Conservation (phyloP, 768 basidiomycete genomes). For the Podaxis carcinomalis region DNA sequence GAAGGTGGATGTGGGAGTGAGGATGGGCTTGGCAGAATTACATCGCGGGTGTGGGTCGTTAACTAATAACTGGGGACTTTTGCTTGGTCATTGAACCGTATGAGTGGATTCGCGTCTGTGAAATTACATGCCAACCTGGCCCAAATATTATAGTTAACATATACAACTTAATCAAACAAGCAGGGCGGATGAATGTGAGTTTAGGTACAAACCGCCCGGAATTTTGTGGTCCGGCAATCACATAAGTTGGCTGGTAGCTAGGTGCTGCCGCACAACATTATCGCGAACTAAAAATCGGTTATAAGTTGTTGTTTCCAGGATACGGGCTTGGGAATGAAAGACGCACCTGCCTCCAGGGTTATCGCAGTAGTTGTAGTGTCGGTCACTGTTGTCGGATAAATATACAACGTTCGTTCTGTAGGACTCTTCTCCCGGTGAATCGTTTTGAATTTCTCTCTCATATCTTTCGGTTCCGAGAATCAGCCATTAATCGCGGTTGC, state of each 20-base stretch:
- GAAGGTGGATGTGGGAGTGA: neutral
- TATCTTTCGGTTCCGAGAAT: conserved; percentile 39
- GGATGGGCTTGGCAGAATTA: neutral
- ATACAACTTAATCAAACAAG: too few species aligned
- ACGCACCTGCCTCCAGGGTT: neutral
- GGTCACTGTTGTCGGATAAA: conserved; percentile 67
- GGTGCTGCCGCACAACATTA: conserved; percentile 55
- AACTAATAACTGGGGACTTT: neutral
- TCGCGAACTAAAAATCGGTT: conserved; percentile 40
- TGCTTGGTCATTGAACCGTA: neutral
- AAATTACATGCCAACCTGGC: too few species aligned
- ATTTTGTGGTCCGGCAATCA: conserved; percentile 17
- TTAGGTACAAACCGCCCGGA: too few species aligned
- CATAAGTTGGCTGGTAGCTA: conserved; percentile 49
- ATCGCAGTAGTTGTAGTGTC: conserved; percentile 31
- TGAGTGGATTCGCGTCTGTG: too few species aligned
- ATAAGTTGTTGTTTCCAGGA: neutral
- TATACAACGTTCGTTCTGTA: conserved; percentile 51
- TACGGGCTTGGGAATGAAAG: neutral
- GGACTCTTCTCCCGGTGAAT: conserved; percentile 57
- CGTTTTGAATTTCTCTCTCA: conserved; percentile 67
- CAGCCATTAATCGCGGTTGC: neutral
- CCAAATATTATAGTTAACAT: too few species aligned
- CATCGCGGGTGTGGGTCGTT: neutral
- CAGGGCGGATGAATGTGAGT: too few species aligned